phyloP scores from a whole-genome alignment of 805 yeast species.

The Candida piceae region DNA sequence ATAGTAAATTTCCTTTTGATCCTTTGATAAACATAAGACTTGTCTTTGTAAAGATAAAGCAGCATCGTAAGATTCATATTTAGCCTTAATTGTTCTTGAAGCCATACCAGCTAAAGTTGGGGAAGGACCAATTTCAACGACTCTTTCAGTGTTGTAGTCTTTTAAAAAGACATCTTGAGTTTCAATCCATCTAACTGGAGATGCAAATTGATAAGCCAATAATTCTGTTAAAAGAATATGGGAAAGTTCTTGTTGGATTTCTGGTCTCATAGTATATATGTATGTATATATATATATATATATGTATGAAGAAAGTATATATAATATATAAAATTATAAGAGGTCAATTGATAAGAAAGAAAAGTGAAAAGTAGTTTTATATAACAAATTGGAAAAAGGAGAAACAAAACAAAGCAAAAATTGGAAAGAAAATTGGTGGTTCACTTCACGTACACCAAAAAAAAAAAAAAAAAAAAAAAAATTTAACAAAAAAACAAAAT shows the following conservation, averaged over 20 bases:
- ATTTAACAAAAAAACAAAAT: too few relatives aligned
- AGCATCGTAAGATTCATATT: conserved; percentile 96
- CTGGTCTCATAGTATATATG: conserved; percentile 66
- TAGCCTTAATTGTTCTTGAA: conserved; percentile 87
- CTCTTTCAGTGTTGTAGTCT: conserved; percentile 92
- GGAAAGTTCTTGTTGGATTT: conserved; percentile 95
- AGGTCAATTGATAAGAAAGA: neutral
- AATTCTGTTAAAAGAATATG: conserved; percentile 92
- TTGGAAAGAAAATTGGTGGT: too few relatives aligned
- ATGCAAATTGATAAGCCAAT: conserved; percentile 97
- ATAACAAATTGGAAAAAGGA: too few relatives aligned
- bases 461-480: too few relatives aligned
- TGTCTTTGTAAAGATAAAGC: conserved; percentile 92
- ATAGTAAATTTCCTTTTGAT: conserved; percentile 93
- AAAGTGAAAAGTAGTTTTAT: too few relatives aligned
- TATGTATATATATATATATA: too few relatives aligned
- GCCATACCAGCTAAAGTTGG: conserved; percentile 99
- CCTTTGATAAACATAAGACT: conserved; percentile 92
- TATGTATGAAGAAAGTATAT: too few relatives aligned
- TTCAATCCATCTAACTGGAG: conserved; percentile 98
- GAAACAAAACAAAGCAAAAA: too few relatives aligned
- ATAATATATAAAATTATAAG: too few relatives aligned
- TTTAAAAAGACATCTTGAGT: conserved; percentile 96
- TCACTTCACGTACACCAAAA: too few relatives aligned
- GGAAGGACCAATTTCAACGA: conserved; percentile 98